Conservation (phyloP, 163 green algal genomes). For the Coccomyxa subellipsoidea region DNA sequence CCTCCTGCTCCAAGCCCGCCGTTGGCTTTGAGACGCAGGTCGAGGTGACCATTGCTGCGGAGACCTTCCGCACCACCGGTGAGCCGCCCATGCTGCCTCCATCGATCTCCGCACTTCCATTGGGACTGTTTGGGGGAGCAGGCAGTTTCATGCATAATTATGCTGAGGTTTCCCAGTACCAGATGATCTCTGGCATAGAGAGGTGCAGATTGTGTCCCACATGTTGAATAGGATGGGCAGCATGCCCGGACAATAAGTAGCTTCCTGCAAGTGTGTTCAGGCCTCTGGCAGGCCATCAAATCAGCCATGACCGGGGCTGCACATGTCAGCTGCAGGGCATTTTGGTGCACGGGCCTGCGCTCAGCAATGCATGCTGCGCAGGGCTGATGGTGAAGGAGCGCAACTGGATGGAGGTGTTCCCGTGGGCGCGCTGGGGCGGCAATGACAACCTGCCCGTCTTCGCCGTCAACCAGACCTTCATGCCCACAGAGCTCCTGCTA, state of each 20-base stretch:
- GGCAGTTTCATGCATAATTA: no score
- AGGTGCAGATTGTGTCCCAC: no score
- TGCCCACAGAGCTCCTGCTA: conserved; percentile 69
- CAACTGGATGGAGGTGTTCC: conserved; percentile 96
- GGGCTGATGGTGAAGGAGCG: conserved; percentile 82
- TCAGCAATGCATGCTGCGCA: conserved; percentile 5
- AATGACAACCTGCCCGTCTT: conserved; percentile 76
- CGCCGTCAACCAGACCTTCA: conserved; percentile 68
- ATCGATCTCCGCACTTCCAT: no score
- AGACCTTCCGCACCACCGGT: conserved; percentile 75
- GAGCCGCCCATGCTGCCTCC: no score
- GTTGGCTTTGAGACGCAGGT: conserved; percentile 82
- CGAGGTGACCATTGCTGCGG: conserved; percentile 65
- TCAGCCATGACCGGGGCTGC: not conserved
- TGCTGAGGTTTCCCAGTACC: no score
- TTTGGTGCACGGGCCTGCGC: not conserved
- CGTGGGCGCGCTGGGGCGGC: conserved; percentile 81
- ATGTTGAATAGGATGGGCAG: no score
- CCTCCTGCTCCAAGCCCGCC: conserved; percentile 77
- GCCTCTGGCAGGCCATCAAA: no score
- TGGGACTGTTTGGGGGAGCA: no score
- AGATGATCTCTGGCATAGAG: no score
- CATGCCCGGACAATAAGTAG: no score
- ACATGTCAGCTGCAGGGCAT: not conserved
- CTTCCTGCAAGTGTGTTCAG: no score